Conservation (phyloP, 1,284 basidiomycete species). For the Ganoderma multipileum region DNA sequence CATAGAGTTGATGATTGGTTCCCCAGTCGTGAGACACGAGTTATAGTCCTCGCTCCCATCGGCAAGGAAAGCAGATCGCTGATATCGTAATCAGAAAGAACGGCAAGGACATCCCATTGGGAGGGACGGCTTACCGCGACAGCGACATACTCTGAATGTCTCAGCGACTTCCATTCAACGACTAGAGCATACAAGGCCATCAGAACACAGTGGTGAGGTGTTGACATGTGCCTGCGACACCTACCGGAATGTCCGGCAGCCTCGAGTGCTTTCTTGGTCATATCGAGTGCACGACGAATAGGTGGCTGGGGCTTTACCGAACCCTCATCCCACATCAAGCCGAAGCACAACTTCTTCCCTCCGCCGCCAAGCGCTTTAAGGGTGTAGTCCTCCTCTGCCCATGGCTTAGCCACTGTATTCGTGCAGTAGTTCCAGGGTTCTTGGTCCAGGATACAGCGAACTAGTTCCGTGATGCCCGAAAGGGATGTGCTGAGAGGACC, state of each 20-base stretch:
- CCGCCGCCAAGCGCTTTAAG: constrained; percentile 46
- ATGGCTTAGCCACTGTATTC: constrained; percentile 31
- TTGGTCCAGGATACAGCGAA: constrained; percentile 26
- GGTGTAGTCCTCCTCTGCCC: constrained; percentile 32
- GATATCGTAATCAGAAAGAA: background rate
- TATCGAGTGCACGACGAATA: constrained; percentile 53
- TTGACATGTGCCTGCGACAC: background rate
- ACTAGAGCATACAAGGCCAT: constrained; percentile 30
- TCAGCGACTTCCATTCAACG: constrained; percentile 50
- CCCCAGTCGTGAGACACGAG: constrained; percentile 41
- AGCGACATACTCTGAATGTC: constrained; percentile 24
- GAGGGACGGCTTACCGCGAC: constrained; percentile 17
- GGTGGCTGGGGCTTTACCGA: constrained; percentile 57
- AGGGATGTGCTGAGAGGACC: constrained; percentile 33
- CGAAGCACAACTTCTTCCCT: constrained; percentile 49
- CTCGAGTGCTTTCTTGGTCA: constrained; percentile 51
- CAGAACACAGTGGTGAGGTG: background rate
- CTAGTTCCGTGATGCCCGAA: constrained; percentile 29
- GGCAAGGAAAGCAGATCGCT: constrained; percentile 51
- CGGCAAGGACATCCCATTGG: background rate
- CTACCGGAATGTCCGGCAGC: constrained; percentile 53
- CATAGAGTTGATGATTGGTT: constrained; percentile 45
- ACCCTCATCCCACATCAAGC: constrained; percentile 53
- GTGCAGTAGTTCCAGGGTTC: constrained; percentile 35
- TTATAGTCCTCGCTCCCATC: constrained; percentile 53